Percentiles rank a stretch among this genome's conserved stretches.
Conservation (phyloP, 2,329 filamentous ascomycete genomes). For the Aspergillus phoenicis region DNA sequence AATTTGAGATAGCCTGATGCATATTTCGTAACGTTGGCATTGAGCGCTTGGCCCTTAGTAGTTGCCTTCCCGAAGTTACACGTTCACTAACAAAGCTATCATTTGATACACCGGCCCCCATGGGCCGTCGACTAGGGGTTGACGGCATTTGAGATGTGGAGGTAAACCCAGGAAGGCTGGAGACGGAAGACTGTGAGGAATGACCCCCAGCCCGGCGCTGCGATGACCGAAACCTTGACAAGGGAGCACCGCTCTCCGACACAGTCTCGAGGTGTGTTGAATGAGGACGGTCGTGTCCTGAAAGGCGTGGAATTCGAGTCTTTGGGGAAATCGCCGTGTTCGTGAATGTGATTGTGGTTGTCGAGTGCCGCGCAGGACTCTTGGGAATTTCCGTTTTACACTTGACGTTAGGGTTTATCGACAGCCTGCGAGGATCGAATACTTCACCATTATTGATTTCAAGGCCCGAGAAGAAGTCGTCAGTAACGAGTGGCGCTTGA, state of each 20-base stretch:
- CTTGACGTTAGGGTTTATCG: constrained; percentile 87
- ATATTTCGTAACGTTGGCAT: constrained; percentile 59
- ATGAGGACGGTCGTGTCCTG: constrained; percentile 69
- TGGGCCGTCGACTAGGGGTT: constrained; percentile 64
- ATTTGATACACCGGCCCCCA: constrained; percentile 48
- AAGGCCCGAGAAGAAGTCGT: constrained; percentile 83
- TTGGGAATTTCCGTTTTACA: constrained; percentile 71
- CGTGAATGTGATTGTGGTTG: constrained; percentile 88
- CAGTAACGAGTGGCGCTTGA: constrained; percentile 44
- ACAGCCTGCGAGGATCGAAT: constrained; percentile 78
- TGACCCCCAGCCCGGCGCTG: constrained; percentile 68
- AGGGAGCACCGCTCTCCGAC: constrained; percentile 80
- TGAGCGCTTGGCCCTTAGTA: constrained; percentile 63
- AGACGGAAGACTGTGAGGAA: constrained; percentile 68
- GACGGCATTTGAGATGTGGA: constrained; percentile 60
- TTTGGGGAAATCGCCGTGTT: constrained; percentile 64
- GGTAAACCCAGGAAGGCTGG: constrained; percentile 63
- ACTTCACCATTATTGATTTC: constrained; percentile 83
- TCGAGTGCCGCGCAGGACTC: constrained; percentile 70
- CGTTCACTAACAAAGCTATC: constrained; percentile 47
- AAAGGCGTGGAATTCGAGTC: constrained; percentile 79
- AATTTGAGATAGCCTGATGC: constrained; percentile 33
- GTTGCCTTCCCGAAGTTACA: constrained; percentile 56
- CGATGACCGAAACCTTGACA: constrained; percentile 63
- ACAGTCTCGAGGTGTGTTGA: constrained; percentile 82